Evolutionary conservation across 768 basidiomycete species (phyloP).

Genomic region (Amanita thiersii): DNA sequence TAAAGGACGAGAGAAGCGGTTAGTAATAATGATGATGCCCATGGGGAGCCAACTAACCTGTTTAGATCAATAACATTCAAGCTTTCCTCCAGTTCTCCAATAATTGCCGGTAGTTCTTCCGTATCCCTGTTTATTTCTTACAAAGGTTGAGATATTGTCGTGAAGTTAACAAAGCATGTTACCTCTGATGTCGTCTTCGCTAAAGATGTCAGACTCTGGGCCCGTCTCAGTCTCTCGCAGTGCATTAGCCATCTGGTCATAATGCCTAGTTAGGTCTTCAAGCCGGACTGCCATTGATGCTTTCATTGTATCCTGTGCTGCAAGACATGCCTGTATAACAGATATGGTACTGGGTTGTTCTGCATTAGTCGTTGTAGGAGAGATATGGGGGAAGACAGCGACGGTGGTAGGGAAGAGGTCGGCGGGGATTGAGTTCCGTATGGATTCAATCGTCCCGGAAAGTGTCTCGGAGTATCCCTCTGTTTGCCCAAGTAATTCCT

Average conservation of each 20-base stretch:
- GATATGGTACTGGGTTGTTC: slow-evolving; percentile 15
- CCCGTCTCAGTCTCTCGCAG: slow-evolving; percentile 64
- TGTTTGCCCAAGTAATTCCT: slow-evolving; percentile 59
- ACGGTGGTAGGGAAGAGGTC: slow-evolving; percentile 9
- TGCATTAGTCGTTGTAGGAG: slow-evolving; percentile 1
- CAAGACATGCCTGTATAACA: slow-evolving; percentile 39
- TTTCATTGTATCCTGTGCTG: slow-evolving; percentile 47
- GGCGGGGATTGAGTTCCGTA: slow-evolving; percentile 43
- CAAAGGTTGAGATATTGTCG: neutral
- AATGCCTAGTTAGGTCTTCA: slow-evolving; percentile 67
- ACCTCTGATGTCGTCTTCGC: slow-evolving; percentile 67
- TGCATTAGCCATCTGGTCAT: slow-evolving; percentile 67
- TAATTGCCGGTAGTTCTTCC: slow-evolving; percentile 66
- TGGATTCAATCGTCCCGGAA: slow-evolving; percentile 41
- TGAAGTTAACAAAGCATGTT: neutral
- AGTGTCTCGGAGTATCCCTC: slow-evolving; percentile 65
- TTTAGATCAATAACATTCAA: slow-evolving; percentile 42
- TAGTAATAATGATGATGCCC: slow-evolving; percentile 5
- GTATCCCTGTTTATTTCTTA: slow-evolving; percentile 79
- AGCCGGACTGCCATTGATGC: slow-evolving; percentile 66
- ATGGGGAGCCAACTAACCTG: slow-evolving; percentile 35
- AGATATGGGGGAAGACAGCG: slow-evolving; percentile 6
- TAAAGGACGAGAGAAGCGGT: slow-evolving; percentile 20
- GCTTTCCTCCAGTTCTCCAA: slow-evolving; percentile 61
- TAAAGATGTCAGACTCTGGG: slow-evolving; percentile 34